Evolutionary conservation across 2,329 filamentous ascomycete genomes (phyloP).

Genomic region (Claviceps sp.): DNA sequence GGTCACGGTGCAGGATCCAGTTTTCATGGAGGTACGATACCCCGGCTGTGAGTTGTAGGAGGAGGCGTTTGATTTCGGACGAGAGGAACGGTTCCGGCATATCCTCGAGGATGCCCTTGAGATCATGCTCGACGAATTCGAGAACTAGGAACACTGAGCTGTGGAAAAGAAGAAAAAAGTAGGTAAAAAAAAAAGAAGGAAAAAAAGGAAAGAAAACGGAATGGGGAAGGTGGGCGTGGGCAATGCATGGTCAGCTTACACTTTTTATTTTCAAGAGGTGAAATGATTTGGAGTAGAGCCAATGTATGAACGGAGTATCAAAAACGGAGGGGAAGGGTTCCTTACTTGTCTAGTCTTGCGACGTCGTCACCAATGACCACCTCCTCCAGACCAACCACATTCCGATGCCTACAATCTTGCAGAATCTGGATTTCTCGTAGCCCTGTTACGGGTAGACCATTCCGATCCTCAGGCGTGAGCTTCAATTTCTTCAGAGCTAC

Average conservation of each 20-base stretch:
- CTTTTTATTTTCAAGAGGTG: no score
- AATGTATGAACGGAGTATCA: neutral
- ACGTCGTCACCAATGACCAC: conserved; percentile 63
- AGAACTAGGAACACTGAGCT: conserved; percentile 81
- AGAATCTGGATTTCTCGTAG: conserved; percentile 89
- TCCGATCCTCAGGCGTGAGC: conserved; percentile 60
- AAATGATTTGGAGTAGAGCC: neutral
- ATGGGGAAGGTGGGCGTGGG: no score
- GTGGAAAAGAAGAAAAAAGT: conserved; percentile 1
- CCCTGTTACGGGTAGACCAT: conserved; percentile 79
- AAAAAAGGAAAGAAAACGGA: neutral
- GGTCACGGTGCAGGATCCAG: conserved; percentile 86
- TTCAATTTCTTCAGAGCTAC: conserved; percentile 93
- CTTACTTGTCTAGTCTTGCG: conserved; percentile 39
- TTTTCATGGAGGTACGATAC: conserved; percentile 75
- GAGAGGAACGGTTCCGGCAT: conserved; percentile 90
- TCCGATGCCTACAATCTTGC: conserved; percentile 63
- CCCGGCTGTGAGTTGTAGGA: conserved; percentile 69
- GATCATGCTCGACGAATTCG: conserved; percentile 94
- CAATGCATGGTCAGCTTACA: neutral
- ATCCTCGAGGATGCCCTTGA: conserved; percentile 83
- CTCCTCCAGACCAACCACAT: conserved; percentile 71
- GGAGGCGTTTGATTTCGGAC: conserved; percentile 82
- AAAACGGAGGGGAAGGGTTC: neutral
- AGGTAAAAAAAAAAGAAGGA: neutral